These are phyloP conservation scores for Podila minutissima DNA, from an alignment of 192 early-diverging fungal genomes.

Conservation along the genomic window DNA sequence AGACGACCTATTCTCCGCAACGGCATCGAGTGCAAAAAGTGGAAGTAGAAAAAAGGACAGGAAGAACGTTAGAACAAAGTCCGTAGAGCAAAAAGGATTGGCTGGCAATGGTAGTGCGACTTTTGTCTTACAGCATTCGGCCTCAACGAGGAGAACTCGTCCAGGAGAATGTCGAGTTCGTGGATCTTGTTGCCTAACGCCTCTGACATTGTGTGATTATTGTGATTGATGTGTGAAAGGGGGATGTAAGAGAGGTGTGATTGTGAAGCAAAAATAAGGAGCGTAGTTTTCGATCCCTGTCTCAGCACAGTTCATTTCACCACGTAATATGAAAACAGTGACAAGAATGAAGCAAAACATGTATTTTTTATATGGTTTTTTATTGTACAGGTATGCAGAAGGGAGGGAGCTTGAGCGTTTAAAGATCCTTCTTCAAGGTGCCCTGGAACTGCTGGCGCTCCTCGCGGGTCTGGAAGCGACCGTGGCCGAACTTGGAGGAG, in stretches of 20 bases:
- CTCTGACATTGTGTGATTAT: neutral
- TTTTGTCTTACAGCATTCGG: slow-evolving; percentile 18
- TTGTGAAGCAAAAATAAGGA: too few relatives aligned
- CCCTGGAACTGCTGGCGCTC: slow-evolving; percentile 96
- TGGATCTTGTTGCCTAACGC: slow-evolving; percentile 20
- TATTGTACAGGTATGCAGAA: too few relatives aligned
- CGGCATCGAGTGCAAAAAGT: neutral
- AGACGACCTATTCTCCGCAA: slow-evolving; percentile 11
- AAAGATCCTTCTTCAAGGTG: slow-evolving; percentile 87
- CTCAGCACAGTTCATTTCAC: too few relatives aligned
- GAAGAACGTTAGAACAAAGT: too few relatives aligned
- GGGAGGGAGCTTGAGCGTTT: slow-evolving; percentile 12
- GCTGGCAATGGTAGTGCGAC: neutral
- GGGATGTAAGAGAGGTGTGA: neutral
- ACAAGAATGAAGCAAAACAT: too few relatives aligned
- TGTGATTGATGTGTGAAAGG: neutral
- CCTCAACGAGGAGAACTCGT: slow-evolving; percentile 28
- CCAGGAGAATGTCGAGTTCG: slow-evolving; percentile 44
- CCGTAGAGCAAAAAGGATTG: neutral
- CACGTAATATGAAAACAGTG: too few relatives aligned
- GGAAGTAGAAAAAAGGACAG: neutral
- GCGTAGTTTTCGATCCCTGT: too few relatives aligned
- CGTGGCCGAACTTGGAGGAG: slow-evolving; percentile 98
- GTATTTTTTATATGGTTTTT: too few relatives aligned
- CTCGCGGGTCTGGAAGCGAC: slow-evolving; percentile 98